Percentiles rank a stretch among this genome's conserved stretches.
phyloP scores from a whole-genome alignment of 2,329 filamentous ascomycete species.

The Gaeumannomyces tritici region DNA sequence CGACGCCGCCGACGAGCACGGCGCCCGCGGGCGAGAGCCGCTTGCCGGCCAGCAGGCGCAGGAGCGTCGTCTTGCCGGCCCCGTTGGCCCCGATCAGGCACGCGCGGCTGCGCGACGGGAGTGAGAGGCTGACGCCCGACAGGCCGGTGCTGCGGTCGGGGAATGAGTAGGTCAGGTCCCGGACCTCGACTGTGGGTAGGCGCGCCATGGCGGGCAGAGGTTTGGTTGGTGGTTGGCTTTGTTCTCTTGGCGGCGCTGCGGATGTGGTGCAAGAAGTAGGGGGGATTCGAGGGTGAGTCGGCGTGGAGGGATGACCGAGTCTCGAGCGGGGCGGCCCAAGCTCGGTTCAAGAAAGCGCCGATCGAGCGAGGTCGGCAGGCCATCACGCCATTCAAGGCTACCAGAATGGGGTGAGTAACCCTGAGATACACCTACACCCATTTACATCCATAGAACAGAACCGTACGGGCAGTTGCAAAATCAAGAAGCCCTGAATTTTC shows the following conservation, averaged over 20 bases:
- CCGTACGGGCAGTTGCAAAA: too few species aligned
- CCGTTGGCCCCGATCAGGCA: constrained; percentile 90
- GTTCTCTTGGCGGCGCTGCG: not conserved
- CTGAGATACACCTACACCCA: too few species aligned
- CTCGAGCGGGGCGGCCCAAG: too few species aligned
- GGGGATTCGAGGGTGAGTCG: too few species aligned
- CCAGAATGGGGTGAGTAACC: too few species aligned
- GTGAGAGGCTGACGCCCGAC: constrained; percentile 58
- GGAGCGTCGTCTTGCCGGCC: constrained; percentile 30
- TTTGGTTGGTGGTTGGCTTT: not conserved
- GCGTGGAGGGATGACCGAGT: too few species aligned
- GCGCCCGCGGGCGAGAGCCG: constrained; percentile 71
- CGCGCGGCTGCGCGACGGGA: constrained; percentile 78
- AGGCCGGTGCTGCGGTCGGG: constrained; percentile 77
- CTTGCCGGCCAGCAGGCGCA: constrained; percentile 90
- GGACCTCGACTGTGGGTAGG: constrained; percentile 60
- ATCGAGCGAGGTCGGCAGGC: too few species aligned
- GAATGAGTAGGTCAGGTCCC: constrained; percentile 77
- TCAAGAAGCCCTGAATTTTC: too few species aligned
- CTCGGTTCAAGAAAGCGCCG: too few species aligned
- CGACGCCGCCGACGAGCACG: constrained; percentile 70
- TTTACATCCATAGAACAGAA: too few species aligned
- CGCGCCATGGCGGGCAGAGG: not conserved
- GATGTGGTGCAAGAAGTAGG: too few species aligned
- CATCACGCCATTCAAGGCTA: too few species aligned